Evolutionary conservation across 1,139 yeast genomes (phyloP), one percentile per base, ranked within the genome.

Genomic region (Pneumocystis sp.): DNA sequence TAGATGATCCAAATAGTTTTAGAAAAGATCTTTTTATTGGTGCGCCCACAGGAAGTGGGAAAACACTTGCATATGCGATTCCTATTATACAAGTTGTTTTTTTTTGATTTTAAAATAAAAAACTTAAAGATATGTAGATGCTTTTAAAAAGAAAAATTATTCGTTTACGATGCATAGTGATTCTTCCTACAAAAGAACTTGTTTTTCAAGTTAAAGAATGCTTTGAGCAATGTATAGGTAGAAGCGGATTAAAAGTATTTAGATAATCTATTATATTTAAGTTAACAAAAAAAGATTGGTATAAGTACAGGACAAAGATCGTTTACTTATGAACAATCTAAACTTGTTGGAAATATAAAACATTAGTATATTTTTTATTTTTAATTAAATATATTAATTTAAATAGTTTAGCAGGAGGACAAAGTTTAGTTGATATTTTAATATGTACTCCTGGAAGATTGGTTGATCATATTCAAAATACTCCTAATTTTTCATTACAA

Each of bases 11-110:
- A 65, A 72, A 61, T 50, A 59, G 85, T n/a, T 79, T 81, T 12
- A 50, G 25, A 62, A 95, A 95, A 0, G 80, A 77, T 61, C 76
- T 90, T 21, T 78, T 93, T 63, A 96, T 93, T 4, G 91, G 93
- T 74, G 96, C 98, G 1, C 84, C 95, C 4, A 93, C 99, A 0
- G 99, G 99, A 64, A 87, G 96, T 0, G 99, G 99, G 72, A 93
- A 93, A 74, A 93, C 99, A 0, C 77, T 95, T 65, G 96, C 97
- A 8, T 93, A 93, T 73, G 81, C 85, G 67, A 80, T 93, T 2
- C 98, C 98, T 0, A 82, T 93, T 12, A 80, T 95, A 1, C 90
- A 90, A 68, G 78, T 62, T 35, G 5, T 59, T 29, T 31, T 31
- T 63, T 62, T 12, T 42, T 25, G 4, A 40, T 17, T 40, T n/a